phyloP scores from a whole-genome alignment of 2,329 filamentous ascomycete genomes.

The Aspergillus hortae region DNA sequence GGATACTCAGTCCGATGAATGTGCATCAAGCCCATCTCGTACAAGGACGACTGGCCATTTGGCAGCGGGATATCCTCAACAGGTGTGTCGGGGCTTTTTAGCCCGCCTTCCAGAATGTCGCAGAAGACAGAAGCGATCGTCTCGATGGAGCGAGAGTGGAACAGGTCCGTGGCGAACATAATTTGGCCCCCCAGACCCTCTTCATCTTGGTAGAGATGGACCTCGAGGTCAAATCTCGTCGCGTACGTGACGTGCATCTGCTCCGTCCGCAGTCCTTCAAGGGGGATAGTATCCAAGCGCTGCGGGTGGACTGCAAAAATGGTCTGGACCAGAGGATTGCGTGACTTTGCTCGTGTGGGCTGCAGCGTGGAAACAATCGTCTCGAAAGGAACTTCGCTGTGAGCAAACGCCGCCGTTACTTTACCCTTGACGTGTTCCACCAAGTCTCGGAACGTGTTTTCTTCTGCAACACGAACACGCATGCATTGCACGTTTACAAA shows the following conservation, averaged over 20 bases:
- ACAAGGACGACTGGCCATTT: not conserved
- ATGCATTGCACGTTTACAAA: not conserved
- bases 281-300: not conserved
- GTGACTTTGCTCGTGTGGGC: not conserved
- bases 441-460: not conserved
- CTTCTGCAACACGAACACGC: not conserved
- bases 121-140: not conserved
- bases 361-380: not conserved
- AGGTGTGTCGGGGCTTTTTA: not conserved
- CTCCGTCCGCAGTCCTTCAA: too few relatives aligned
- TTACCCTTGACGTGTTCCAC: not conserved
- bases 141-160: not conserved
- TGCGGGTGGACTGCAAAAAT: not conserved
- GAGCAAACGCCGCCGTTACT: not conserved
- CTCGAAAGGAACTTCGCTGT: conserved; percentile 2
- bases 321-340: conserved; percentile 3
- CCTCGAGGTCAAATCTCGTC: conserved; percentile 3
- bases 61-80: not conserved
- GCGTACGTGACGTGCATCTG: not conserved
- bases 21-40: not conserved
- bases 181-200: not conserved
- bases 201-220: conserved; percentile 1
- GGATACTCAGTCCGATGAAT: not conserved
- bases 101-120: not conserved
- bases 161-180: not conserved